Evolutionary conservation across 108 stramenopile species (phyloP).

Genomic region (Cylindrotheca fusiformis): DNA sequence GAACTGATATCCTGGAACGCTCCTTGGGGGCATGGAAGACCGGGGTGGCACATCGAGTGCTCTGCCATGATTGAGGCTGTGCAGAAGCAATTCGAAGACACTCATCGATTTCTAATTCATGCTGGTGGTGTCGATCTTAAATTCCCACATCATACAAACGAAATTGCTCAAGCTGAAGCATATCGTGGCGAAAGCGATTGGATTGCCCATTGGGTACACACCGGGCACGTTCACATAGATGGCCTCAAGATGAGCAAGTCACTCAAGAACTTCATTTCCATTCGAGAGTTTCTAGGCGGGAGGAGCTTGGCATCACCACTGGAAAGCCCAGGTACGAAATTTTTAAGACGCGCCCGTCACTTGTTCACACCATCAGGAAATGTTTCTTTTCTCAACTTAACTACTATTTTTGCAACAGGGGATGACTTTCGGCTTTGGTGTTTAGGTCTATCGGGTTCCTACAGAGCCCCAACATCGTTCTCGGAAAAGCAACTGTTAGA

Average conservation of each 20-base stretch:
- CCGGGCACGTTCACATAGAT: conserved; percentile 96
- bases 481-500: conserved; percentile 55
- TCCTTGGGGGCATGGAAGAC: conserved; percentile 94
- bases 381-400: too few relatives aligned
- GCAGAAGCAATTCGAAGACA: conserved; percentile 24
- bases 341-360: conserved; percentile 38
- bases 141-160: conserved; percentile 99
- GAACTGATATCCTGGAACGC: conserved; percentile 72
- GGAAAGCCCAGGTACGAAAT: conserved; percentile 11
- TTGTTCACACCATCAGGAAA: too few relatives aligned
- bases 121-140: conserved; percentile 95
- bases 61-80: conserved; percentile 87
- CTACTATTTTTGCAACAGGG: too few relatives aligned
- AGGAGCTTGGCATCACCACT: neutral
- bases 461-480: conserved; percentile 76
- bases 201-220: conserved; percentile 98
- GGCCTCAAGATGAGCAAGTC: conserved; percentile 98
- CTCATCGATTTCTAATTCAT: conserved; percentile 71
- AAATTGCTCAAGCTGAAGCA: conserved; percentile 94
- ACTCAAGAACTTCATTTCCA: conserved; percentile 96
- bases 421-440: conserved; percentile 92
- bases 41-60: conserved; percentile 99
- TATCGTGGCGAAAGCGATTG: conserved; percentile 61
- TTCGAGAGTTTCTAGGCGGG: conserved; percentile 56
- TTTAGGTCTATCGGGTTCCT: conserved; percentile 73